Evolutionary conservation across 257 asterid species (phyloP).

Genomic region (Nemophila menziesii): DNA sequence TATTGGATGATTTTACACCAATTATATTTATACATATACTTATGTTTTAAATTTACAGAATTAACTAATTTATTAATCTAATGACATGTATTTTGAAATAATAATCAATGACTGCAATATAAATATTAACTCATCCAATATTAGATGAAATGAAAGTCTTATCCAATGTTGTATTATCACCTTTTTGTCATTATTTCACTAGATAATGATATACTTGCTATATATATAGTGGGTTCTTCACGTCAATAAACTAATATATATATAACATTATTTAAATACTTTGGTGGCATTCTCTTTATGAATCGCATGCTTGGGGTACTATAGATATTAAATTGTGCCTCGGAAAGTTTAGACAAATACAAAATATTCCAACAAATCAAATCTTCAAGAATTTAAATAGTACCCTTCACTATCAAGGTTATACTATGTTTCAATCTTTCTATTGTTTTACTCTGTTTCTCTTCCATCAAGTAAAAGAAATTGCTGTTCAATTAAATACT

Average conservation of each 20-base stretch:
- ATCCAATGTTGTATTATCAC: background rate
- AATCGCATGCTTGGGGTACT: constrained; percentile 30
- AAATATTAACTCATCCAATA: too few species aligned
- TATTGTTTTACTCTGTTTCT: background rate
- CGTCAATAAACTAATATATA: constrained; percentile 6
- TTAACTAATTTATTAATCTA: too few species aligned
- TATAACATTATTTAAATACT: constrained; percentile 17
- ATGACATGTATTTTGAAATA: too few species aligned
- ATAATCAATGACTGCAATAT: too few species aligned
- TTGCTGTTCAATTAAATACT: background rate
- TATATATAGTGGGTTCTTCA: constrained; percentile 1
- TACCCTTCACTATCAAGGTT: constrained; percentile 4
- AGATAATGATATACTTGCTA: background rate
- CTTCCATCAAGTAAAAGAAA: background rate
- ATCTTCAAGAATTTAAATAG: constrained; percentile 1
- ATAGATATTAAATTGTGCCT: constrained; percentile 41
- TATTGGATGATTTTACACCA: too few species aligned
- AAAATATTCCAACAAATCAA: constrained; percentile 29
- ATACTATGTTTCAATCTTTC: constrained; percentile 1
- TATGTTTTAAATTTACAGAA: too few species aligned
- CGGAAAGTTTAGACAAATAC: constrained; percentile 44
- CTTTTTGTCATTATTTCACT: too few species aligned
- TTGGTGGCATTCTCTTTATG: constrained; percentile 20
- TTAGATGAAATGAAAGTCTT: too few species aligned
- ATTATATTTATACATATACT: too few species aligned